Evolutionary conservation across 225 moss, liverwort and hornwort species (phyloP), one percentile per base, ranked within the genome.

Genomic region (Ulota crispa): DNA sequence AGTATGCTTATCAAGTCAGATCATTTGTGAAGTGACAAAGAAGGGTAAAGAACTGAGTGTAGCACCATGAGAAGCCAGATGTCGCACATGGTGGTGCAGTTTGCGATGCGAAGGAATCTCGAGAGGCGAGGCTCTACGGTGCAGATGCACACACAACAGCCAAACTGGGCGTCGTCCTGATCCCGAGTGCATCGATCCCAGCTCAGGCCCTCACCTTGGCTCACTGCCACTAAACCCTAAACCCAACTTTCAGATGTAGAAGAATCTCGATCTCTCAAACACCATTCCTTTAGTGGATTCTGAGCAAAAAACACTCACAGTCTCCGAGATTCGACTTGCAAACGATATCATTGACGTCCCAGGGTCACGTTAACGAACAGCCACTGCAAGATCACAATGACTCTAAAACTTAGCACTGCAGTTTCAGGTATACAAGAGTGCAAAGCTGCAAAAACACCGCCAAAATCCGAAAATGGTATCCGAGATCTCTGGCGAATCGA

Each of bases 161-260:
- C 78, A 72, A 60, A 66, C 62, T 52, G 78, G 78, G 41, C 78
- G 87, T 85, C 85, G 60, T 62, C 83, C 76, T 50, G 76, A 74
- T 68, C 83, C 68, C 45, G 76, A 72, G 72, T 50, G 85, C 89
- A 90, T 80, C 52, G 80, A 63, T 87, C 69, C 75, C 78, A 68
- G 76, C 63, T 82, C 54, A 45, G 14, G 4, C 81, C 52, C 75
- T 21, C 32, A 64, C 68, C 47, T 42, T 55, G 75, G 82, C 75
- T 57, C 67, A 67, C 82, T 67, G 75, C 82, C 82, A 65, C 76
- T 56, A 2, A 68, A 34, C 34, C 34, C 34, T 34, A 77, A 34
- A 47, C 68, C 62, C 39, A 62, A 55, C 55, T 64, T 74, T 73
- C 7, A 70, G 64, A 50, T 30, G 60, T 26, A 15, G 14, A 10